Base-by-base conservation (phyloP, 768 basidiomycete genomes). In the Butyriboletus loyo region DNA sequence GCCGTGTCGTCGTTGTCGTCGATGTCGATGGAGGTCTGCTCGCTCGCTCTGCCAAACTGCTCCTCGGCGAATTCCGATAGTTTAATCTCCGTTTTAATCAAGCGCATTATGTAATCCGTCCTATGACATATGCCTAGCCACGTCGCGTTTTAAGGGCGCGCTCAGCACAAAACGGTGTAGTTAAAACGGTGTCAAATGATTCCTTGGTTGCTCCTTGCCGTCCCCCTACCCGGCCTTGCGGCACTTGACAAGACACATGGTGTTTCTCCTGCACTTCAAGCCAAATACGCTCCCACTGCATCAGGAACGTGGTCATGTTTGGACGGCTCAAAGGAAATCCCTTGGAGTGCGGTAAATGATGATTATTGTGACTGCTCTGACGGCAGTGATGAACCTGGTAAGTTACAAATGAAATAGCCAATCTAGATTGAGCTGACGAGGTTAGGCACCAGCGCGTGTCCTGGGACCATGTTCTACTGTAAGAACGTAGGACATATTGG, bases 351-450 rank as follows among this genome's bases (percentile, higher is more conserved):
- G 19, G 85, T 97, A 24, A 97, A 98, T 67, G 92, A 98, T 65
- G 93, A 98, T 70, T 92, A 85, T 62, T 98, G 94, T 65, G 94
- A 98, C 72, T 98, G 94, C 65, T 76, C 77, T 28, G 94, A 97
- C 64, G 93, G 93, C n/a, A 93, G 89, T 57, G 94, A 98, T 58
- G 94, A 98, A 67, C 94, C 94, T 68, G 94, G 94, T 86, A 43
- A 49, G 59, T 30, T 36, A 52, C 42, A 35, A 36, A 45, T 36
- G 11, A 21, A 59, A 38, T 52, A 41, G 49, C 2, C 15, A 27
- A 56, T 48, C 56, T 17, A 52, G 36, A 32, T 49, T 22, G 42
- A 44, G 27, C 54, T 53, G 30, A 60, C 28, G 21, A 51, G 28
- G 40, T 34, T 45, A 93, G 91, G 92, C 45, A 95, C 93, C 22